Conservation (phyloP, 2,329 filamentous ascomycete genomes). For the Lachnellula willkommii region DNA sequence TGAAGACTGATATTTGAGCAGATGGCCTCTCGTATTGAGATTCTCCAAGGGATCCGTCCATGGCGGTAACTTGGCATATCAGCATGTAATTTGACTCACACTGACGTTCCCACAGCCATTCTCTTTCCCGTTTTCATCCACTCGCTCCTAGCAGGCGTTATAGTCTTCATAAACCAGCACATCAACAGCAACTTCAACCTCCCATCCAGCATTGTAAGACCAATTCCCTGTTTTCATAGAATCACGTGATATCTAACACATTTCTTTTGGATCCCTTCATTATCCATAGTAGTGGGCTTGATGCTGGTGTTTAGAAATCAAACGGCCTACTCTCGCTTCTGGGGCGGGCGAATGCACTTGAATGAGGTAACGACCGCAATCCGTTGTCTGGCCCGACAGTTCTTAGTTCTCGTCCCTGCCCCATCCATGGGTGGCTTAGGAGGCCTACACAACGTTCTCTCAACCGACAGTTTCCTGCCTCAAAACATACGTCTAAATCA, state of each 20-base stretch:
- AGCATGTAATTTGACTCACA: not conserved
- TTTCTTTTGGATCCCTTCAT: conserved; percentile 45
- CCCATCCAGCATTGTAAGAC: conserved; percentile 50
- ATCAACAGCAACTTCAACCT: conserved; percentile 47
- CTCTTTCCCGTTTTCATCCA: conserved; percentile 52
- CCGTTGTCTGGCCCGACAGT: conserved; percentile 53
- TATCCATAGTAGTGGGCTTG: conserved; percentile 61
- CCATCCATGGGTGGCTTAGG: conserved; percentile 20
- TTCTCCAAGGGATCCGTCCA: conserved; percentile 62
- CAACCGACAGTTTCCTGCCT: conserved; percentile 20
- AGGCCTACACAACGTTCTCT: conserved; percentile 17
- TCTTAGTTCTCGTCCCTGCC: conserved; percentile 37
- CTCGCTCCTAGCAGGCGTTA: conserved; percentile 50
- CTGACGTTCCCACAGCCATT: conserved; percentile 38
- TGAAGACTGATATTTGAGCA: conserved; percentile 27
- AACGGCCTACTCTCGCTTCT: conserved; percentile 42
- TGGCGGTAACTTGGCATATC: conserved; percentile 24
- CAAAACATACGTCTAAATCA: conserved; percentile 7
- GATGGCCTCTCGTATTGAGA: conserved; percentile 58
- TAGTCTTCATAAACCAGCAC: conserved; percentile 53
- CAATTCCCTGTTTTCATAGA: not conserved
- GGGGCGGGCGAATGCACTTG: conserved; percentile 54
- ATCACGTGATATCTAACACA: conserved; percentile 2
- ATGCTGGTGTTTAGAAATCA: conserved; percentile 64
- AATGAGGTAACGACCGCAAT: conserved; percentile 52